These are phyloP conservation scores for Fusarium globosum DNA, from an alignment of 2,329 filamentous ascomycete species.

Conservation along the genomic window DNA sequence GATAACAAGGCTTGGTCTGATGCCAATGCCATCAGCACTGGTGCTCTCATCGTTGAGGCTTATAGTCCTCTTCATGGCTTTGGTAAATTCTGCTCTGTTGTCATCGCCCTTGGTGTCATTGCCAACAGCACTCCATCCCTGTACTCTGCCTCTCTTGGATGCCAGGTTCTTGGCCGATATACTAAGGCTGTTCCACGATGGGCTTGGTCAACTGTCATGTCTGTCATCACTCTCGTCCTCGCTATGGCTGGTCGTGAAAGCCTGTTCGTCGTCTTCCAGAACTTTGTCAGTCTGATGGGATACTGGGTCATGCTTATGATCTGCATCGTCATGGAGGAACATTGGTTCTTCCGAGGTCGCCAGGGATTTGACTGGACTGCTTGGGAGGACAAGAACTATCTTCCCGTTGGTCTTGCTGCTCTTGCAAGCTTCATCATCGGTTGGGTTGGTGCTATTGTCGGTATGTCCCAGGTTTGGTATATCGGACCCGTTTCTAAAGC, in stretches of 20 bases:
- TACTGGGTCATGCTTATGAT: slow-evolving; percentile 67
- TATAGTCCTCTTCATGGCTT: slow-evolving; percentile 65
- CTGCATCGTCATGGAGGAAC: slow-evolving; percentile 59
- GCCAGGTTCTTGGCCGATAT: slow-evolving; percentile 67
- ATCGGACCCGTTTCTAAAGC: slow-evolving; percentile 66
- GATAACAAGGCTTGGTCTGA: slow-evolving; percentile 61
- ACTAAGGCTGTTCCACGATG: slow-evolving; percentile 64
- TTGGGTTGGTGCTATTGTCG: slow-evolving; percentile 64
- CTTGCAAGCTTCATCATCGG: slow-evolving; percentile 57
- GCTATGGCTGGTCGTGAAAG: slow-evolving; percentile 63
- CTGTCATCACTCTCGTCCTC: slow-evolving; percentile 66
- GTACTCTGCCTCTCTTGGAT: slow-evolving; percentile 68
- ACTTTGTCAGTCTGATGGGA: slow-evolving; percentile 64
- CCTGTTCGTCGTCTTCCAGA: slow-evolving; percentile 65
- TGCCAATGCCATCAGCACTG: slow-evolving; percentile 63
- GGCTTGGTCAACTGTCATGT: slow-evolving; percentile 64
- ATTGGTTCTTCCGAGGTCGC: slow-evolving; percentile 56
- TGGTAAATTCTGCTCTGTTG: slow-evolving; percentile 66
- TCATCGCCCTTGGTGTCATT: slow-evolving; percentile 65
- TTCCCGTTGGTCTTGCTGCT: slow-evolving; percentile 59
- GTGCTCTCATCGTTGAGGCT: slow-evolving; percentile 67
- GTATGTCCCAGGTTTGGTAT: slow-evolving; percentile 70
- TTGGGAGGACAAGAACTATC: slow-evolving; percentile 59
- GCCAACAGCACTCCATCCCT: slow-evolving; percentile 67
- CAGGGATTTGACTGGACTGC: slow-evolving; percentile 55